Conservation (phyloP, 257 asterid genomes). For the Lavandula angustifolia region DNA sequence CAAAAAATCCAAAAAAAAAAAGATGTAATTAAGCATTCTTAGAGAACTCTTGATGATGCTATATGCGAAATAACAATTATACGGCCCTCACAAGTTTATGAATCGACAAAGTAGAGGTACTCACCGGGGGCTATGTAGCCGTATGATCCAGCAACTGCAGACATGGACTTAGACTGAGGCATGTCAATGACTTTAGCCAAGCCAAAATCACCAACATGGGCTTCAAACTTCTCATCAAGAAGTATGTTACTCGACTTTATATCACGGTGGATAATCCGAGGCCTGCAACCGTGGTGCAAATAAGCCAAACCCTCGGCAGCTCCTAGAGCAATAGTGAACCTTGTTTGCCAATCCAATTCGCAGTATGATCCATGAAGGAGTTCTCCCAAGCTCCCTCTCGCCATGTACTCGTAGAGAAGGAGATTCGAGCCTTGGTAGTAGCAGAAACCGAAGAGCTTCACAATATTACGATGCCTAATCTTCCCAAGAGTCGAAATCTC, state of each 20-base stretch:
- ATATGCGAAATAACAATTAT: no score
- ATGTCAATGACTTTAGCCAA: slow-evolving; percentile 92
- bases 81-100: no score
- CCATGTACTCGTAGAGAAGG: slow-evolving; percentile 90
- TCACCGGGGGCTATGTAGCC: slow-evolving; percentile 98
- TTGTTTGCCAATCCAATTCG: slow-evolving; percentile 71
- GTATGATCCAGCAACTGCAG: slow-evolving; percentile 97
- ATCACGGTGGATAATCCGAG: slow-evolving; percentile 87
- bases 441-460: slow-evolving; percentile 87
- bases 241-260: slow-evolving; percentile 85
- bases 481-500: slow-evolving; percentile 84
- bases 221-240: slow-evolving; percentile 87
- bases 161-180: slow-evolving; percentile 93
- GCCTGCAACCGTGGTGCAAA: slow-evolving; percentile 86
- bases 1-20: no score
- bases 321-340: slow-evolving; percentile 77
- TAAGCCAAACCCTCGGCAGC: slow-evolving; percentile 92
- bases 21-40: no score
- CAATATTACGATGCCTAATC: slow-evolving; percentile 94
- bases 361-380: slow-evolving; percentile 67
- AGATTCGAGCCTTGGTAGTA: slow-evolving; percentile 81
- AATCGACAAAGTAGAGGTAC: slow-evolving; percentile 19
- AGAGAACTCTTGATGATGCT: no score
- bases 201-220: slow-evolving; percentile 96
- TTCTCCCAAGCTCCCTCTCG: slow-evolving; percentile 87